Percentiles rank a stretch among this genome's conserved stretches.
These are phyloP conservation scores for Zancudomyces culisetae DNA, from an alignment of 371 early-diverging fungal genomes.

Conservation along the genomic window DNA sequence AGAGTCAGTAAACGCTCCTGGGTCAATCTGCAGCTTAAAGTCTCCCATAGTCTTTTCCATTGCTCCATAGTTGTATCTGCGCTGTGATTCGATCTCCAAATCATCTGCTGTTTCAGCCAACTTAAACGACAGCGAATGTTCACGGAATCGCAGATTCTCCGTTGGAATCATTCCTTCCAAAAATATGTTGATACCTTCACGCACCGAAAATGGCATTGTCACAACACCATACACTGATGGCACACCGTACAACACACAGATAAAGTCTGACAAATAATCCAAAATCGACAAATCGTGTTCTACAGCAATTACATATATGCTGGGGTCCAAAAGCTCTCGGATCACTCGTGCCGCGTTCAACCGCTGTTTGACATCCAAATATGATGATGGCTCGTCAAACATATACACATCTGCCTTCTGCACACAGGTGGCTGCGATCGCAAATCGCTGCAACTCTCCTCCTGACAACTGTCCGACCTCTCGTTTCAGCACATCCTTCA, in stretches of 20 bases:
- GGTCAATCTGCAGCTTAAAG: slow-evolving; percentile 68
- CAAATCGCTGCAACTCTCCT: slow-evolving; percentile 99
- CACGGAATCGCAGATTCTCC: slow-evolving; percentile 99
- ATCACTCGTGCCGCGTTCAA: slow-evolving; percentile 93
- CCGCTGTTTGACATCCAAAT: slow-evolving; percentile 99
- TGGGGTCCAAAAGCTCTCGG: slow-evolving; percentile 57
- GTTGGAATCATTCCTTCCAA: slow-evolving; percentile 97
- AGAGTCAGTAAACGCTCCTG: slow-evolving; percentile 88
- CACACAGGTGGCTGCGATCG: slow-evolving; percentile 80
- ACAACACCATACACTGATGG: slow-evolving; percentile 99
- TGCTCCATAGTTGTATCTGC: slow-evolving; percentile 66
- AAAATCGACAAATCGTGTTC: slow-evolving; percentile 99
- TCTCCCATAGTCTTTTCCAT: slow-evolving; percentile 74
- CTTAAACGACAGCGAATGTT: slow-evolving; percentile 89
- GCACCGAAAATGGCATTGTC: slow-evolving; percentile 93
- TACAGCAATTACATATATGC: slow-evolving; percentile 89
- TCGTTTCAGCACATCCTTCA: slow-evolving; percentile 75
- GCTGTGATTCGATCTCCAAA: slow-evolving; percentile 31
- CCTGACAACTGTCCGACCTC: slow-evolving; percentile 89
- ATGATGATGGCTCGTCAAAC: slow-evolving; percentile 99
- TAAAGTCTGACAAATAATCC: slow-evolving; percentile 97
- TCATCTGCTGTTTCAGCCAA: slow-evolving; percentile 78
- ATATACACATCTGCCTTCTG: slow-evolving; percentile 93
- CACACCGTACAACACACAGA: slow-evolving; percentile 97
- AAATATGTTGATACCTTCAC: slow-evolving; percentile 99